Conservation (phyloP, 164 flowering plant genomes). For the Hamamelis virginiana region DNA sequence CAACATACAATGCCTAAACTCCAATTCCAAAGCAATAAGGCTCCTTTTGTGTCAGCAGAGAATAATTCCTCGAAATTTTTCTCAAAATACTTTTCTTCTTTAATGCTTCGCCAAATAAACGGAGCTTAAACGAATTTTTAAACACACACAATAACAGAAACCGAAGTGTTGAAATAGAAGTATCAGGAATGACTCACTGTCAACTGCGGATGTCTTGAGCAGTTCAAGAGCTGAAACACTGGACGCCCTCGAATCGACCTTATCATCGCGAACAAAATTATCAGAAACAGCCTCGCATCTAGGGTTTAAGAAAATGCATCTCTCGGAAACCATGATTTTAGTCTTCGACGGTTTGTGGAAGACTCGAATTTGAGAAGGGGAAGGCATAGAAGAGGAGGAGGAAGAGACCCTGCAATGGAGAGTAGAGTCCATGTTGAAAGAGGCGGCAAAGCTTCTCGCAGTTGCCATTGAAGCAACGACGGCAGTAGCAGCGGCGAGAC, state of each 20-base stretch:
- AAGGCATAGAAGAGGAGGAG: conserved; percentile 17
- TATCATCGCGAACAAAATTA: conserved; percentile 13
- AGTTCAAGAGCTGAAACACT: conserved; percentile 73
- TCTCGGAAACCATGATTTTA: conserved; percentile 1
- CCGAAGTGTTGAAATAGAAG: neutral
- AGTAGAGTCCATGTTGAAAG: neutral
- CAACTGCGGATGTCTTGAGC: conserved; percentile 75
- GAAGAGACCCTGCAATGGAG: conserved; percentile 9
- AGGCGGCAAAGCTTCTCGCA: neutral
- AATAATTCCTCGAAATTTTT: too few relatives aligned
- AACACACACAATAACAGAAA: neutral
- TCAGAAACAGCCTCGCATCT: conserved; percentile 41
- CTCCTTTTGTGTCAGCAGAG: too few relatives aligned
- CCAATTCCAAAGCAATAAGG: too few relatives aligned
- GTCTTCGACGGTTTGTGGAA: conserved; percentile 14
- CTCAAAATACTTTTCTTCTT: too few relatives aligned
- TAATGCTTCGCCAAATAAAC: too few relatives aligned
- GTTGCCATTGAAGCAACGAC: neutral
- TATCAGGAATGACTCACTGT: conserved; percentile 39
- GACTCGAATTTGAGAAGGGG: conserved; percentile 16
- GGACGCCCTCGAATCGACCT: conserved; percentile 27
- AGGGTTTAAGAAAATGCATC: conserved; percentile 22
- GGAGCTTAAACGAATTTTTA: neutral
- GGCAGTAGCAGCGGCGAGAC: neutral
- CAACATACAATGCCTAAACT: too few relatives aligned